These are phyloP conservation scores for Dactylorhiza incarnata DNA, from an alignment of 106 monocot genomes.

Conservation along the genomic window DNA sequence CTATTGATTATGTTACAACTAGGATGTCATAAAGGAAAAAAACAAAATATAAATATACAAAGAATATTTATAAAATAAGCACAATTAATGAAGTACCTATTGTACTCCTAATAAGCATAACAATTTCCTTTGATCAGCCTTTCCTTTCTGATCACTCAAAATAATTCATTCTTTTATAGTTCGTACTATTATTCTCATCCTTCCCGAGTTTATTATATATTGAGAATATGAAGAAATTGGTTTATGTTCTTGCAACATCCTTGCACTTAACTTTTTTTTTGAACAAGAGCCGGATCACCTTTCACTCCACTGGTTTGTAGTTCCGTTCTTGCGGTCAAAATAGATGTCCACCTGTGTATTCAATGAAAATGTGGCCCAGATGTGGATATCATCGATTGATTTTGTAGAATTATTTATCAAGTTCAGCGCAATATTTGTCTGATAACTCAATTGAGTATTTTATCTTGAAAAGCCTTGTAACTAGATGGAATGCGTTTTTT, in stretches of 20 bases:
- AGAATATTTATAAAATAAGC: no score
- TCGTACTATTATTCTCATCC: not conserved
- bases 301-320: not conserved
- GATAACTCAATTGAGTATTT: not conserved
- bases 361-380: constrained; percentile 2
- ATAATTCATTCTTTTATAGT: not conserved
- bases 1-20: no score
- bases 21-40: no score
- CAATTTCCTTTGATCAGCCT: not conserved
- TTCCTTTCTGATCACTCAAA: not conserved
- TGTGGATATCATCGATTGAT: not conserved
- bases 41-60: no score
- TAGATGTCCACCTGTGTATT: not conserved
- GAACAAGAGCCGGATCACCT: not conserved
- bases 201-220: not conserved
- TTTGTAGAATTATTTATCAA: not conserved
- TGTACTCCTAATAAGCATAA: no score
- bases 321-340: not conserved
- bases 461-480: not conserved
- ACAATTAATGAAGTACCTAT: no score
- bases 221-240: not conserved
- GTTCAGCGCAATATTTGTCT: not conserved
- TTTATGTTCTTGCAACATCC: not conserved
- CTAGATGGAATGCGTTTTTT: not conserved
- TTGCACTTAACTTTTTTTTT: not conserved